Conservation (phyloP, 768 basidiomycete species). For the Leccinum arenicola region DNA sequence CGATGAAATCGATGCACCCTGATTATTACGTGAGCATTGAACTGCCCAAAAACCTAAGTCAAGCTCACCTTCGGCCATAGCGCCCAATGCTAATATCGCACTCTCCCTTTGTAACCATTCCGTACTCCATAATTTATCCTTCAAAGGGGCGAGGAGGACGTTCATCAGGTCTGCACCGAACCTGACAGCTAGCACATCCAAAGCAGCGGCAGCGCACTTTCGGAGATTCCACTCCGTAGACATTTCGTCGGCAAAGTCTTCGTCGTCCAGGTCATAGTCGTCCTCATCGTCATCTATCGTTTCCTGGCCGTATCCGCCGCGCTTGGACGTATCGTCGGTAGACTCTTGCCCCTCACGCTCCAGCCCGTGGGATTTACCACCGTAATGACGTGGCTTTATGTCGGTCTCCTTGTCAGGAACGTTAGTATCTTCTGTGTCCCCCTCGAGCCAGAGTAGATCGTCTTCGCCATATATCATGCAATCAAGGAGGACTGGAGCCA, state of each 20-base stretch:
- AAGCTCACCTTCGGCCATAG: conserved; percentile 91
- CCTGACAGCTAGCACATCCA: conserved; percentile 94
- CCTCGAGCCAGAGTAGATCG: conserved; percentile 93
- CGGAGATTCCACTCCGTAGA: conserved; percentile 98
- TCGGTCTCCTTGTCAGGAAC: conserved; percentile 94
- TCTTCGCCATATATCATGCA: conserved; percentile 98
- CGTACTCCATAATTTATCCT: conserved; percentile 87
- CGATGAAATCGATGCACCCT: conserved; percentile 97
- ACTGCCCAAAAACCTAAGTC: not conserved
- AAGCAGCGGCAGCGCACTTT: conserved; percentile 96
- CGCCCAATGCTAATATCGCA: conserved; percentile 92
- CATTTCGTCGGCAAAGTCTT: conserved; percentile 90
- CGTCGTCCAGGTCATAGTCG: conserved; percentile 82
- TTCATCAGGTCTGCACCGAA: conserved; percentile 89
- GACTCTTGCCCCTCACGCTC: conserved; percentile 60
- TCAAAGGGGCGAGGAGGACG: conserved; percentile 83
- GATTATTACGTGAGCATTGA: conserved; percentile 10
- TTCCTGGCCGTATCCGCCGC: conserved; percentile 77
- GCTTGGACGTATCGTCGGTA: conserved; percentile 36
- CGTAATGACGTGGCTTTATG: conserved; percentile 95
- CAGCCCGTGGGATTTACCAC: conserved; percentile 78
- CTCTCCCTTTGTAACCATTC: conserved; percentile 97
- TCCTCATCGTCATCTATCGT: conserved; percentile 84
- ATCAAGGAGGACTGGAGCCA: conserved; percentile 92
- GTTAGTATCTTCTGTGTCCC: conserved; percentile 81